A percentile compares a stretch with the other conserved stretches of the same genome.
Evolutionary conservation across 202 grass and related monocot species (phyloP).

Genomic region (Tripidium arundinaceum): DNA sequence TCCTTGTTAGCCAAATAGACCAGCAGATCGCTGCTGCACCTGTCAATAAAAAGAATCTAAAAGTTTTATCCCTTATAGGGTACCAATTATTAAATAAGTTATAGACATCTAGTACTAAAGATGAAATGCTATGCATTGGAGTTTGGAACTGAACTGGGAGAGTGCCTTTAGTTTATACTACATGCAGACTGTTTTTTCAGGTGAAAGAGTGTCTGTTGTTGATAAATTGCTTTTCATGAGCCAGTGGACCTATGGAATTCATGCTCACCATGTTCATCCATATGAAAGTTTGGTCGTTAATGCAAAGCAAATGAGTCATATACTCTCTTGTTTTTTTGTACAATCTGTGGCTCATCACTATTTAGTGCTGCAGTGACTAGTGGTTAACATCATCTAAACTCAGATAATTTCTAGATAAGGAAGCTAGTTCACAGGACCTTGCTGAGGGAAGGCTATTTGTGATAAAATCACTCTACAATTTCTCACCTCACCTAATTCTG

Average conservation of each 20-base stretch:
- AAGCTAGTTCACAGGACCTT: not conserved
- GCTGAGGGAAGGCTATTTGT: not conserved
- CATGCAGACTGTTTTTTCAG: not conserved
- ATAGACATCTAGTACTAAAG: too few relatives aligned
- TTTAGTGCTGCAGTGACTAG: not conserved
- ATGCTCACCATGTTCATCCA: not conserved
- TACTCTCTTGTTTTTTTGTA: not conserved
- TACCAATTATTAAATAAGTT: too few relatives aligned
- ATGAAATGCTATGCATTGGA: not conserved
- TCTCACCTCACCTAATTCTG: not conserved
- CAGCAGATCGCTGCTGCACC: too few relatives aligned
- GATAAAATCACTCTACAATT: not conserved
- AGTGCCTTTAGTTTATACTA: not conserved
- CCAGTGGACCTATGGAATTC: not conserved
- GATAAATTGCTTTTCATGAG: not conserved
- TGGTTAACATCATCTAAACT: not conserved
- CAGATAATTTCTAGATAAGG: slow-evolving; percentile 2
- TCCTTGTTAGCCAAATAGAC: too few relatives aligned
- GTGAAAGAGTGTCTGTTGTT: not conserved
- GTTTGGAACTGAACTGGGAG: not conserved
- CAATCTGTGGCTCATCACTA: not conserved
- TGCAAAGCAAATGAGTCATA: not conserved
- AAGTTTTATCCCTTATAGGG: too few relatives aligned
- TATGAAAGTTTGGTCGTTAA: not conserved
- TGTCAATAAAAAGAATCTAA: too few relatives aligned